phyloP scores from a whole-genome alignment of 257 asterid genomes.

The Avicennia marina region DNA sequence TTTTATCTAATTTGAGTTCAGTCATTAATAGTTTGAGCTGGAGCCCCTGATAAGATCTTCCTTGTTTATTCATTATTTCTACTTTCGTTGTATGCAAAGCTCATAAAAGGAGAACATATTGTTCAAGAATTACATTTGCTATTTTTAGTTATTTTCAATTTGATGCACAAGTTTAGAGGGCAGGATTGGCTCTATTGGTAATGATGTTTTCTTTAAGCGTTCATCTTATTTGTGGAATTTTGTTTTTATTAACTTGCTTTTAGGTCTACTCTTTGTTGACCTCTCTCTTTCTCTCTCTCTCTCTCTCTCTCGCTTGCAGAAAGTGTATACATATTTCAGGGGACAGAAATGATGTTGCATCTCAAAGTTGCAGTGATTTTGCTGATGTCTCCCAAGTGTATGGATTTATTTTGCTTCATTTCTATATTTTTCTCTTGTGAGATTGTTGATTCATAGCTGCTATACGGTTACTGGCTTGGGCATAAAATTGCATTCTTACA shows the following conservation, averaged over 20 bases:
- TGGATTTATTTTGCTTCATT: conserved; percentile 13
- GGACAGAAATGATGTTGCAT: conserved; percentile 55
- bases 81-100: too few relatives aligned
- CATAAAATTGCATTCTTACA: too few relatives aligned
- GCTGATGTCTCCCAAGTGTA: conserved; percentile 25
- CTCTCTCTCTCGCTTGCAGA: conserved; percentile 61
- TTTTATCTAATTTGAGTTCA: too few relatives aligned
- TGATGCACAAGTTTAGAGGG: not conserved
- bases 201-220: too few relatives aligned
- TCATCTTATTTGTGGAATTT: too few relatives aligned
- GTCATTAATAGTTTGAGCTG: too few relatives aligned
- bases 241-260: not conserved
- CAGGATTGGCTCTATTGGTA: not conserved
- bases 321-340: conserved; percentile 77
- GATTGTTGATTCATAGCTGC: too few relatives aligned
- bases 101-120: too few relatives aligned
- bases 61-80: too few relatives aligned
- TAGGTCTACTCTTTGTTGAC: not conserved
- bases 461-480: too few relatives aligned
- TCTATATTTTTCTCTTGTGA: not conserved
- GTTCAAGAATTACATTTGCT: too few relatives aligned
- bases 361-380: conserved; percentile 12
- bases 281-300: conserved; percentile 1
- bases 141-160: not conserved
- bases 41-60: too few relatives aligned